phyloP scores from a whole-genome alignment of 805 yeast genomes.

The Sporopachydermia quercuum region DNA sequence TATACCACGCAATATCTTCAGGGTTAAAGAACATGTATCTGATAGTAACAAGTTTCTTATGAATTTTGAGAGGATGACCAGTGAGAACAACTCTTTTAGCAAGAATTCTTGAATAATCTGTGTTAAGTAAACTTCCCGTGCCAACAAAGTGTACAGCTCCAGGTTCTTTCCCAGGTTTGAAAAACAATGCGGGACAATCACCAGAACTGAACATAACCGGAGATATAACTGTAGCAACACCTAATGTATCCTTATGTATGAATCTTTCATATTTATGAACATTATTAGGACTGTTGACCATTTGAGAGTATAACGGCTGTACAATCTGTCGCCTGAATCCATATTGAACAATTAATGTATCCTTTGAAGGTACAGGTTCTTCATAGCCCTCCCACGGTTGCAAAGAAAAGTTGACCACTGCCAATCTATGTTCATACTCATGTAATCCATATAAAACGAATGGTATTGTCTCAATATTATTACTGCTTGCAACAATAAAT shows the following conservation, averaged over 20 bases:
- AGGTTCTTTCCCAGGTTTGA: conserved; percentile 36
- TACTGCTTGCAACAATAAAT: conserved; percentile 22
- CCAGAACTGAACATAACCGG: conserved; percentile 67
- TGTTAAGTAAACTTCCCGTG: conserved; percentile 76
- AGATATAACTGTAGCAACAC: conserved; percentile 75
- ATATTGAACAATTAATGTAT: conserved; percentile 70
- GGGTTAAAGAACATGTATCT: conserved; percentile 95
- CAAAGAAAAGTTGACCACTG: conserved; percentile 69
- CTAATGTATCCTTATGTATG: conserved; percentile 58
- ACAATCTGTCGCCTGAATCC: conserved; percentile 83
- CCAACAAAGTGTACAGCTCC: conserved; percentile 56
- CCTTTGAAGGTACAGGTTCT: conserved; percentile 74
- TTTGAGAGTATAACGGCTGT: conserved; percentile 71
- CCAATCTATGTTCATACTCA: conserved; percentile 74
- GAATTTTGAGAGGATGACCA: conserved; percentile 91
- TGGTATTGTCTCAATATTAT: conserved; percentile 29
- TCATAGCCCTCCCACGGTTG: conserved; percentile 85
- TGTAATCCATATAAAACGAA: conserved; percentile 61
- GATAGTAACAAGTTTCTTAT: conserved; percentile 79
- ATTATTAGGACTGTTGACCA: conserved; percentile 62
- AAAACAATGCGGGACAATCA: conserved; percentile 65
- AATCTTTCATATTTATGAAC: conserved; percentile 80
- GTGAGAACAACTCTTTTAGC: conserved; percentile 85
- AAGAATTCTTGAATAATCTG: conserved; percentile 70
- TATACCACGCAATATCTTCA: conserved; percentile 79